Evolutionary conservation across 2,329 filamentous ascomycete species (phyloP).

Genomic region (Ophiostoma angusticollis): DNA sequence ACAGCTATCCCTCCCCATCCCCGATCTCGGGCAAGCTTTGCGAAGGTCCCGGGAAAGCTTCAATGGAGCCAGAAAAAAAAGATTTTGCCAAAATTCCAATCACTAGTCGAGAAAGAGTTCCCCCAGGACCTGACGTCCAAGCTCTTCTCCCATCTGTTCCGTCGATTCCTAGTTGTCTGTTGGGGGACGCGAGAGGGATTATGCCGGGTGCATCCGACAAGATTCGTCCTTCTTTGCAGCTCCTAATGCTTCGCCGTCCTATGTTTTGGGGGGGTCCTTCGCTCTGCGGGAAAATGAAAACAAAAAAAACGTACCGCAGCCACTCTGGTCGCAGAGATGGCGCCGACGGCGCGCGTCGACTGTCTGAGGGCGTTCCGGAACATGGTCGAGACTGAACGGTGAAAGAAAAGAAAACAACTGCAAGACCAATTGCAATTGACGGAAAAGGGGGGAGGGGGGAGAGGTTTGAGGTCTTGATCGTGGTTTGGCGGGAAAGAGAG

Average conservation of each 20-base stretch:
- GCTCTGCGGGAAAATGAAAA: not conserved
- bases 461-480: not conserved
- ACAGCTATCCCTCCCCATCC: not conserved
- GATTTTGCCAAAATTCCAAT: too few relatives aligned
- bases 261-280: not conserved
- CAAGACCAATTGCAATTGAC: constrained; percentile 46
- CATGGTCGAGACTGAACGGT: constrained; percentile 48
- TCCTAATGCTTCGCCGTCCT: too few relatives aligned
- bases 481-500: constrained; percentile 3
- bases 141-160: too few relatives aligned
- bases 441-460: constrained; percentile 5
- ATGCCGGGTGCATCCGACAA: too few relatives aligned
- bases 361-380: constrained; percentile 97
- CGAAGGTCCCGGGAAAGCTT: too few relatives aligned
- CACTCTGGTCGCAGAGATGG: constrained; percentile 87
- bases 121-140: too few relatives aligned
- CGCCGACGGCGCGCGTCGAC: constrained; percentile 88
- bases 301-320: constrained; percentile 65
- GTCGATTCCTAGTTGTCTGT: too few relatives aligned
- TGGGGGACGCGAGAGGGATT: too few relatives aligned
- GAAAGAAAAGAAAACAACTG: constrained; percentile 34
- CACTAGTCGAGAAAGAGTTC: too few relatives aligned
- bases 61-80: too few relatives aligned
- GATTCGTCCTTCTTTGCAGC: too few relatives aligned
- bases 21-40: too few relatives aligned